Conservation (phyloP, 345 rosid species). For the Ceriops tagal region DNA sequence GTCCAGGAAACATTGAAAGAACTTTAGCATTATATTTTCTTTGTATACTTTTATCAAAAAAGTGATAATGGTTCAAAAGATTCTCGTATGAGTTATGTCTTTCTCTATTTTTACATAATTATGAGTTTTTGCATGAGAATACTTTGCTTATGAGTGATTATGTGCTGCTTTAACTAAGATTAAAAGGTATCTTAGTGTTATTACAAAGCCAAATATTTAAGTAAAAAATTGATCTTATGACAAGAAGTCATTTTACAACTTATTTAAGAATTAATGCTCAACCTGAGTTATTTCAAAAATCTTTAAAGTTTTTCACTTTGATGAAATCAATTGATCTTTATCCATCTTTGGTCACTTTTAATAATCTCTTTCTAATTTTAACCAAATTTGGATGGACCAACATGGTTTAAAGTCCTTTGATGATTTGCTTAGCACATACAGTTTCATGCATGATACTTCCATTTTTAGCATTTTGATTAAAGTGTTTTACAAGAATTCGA, state of each 20-base stretch:
- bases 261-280: not conserved
- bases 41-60: too few relatives aligned
- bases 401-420: slow-evolving; percentile 63
- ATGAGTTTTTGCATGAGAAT: too few relatives aligned
- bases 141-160: too few relatives aligned
- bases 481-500: slow-evolving; percentile 64
- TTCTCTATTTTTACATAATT: too few relatives aligned
- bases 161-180: too few relatives aligned
- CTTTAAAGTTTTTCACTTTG: slow-evolving; percentile 49
- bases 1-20: too few relatives aligned
- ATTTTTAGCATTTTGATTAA: slow-evolving; percentile 61
- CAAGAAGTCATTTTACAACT: slow-evolving; percentile 28
- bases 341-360: slow-evolving; percentile 64
- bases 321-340: slow-evolving; percentile 63
- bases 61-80: too few relatives aligned
- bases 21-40: too few relatives aligned
- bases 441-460: slow-evolving; percentile 47
- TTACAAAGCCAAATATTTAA: too few relatives aligned
- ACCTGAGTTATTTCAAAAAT: slow-evolving; percentile 42
- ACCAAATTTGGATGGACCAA: slow-evolving; percentile 67
- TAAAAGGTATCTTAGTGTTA: too few relatives aligned
- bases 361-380: slow-evolving; percentile 52
- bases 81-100: too few relatives aligned
- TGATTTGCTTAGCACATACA: slow-evolving; percentile 46
- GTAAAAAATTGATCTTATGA: too few relatives aligned